A percentile compares a stretch with the other conserved stretches of the same genome.
Conservation (phyloP, 768 basidiomycete species). For the Crassisporium funariophilum region DNA sequence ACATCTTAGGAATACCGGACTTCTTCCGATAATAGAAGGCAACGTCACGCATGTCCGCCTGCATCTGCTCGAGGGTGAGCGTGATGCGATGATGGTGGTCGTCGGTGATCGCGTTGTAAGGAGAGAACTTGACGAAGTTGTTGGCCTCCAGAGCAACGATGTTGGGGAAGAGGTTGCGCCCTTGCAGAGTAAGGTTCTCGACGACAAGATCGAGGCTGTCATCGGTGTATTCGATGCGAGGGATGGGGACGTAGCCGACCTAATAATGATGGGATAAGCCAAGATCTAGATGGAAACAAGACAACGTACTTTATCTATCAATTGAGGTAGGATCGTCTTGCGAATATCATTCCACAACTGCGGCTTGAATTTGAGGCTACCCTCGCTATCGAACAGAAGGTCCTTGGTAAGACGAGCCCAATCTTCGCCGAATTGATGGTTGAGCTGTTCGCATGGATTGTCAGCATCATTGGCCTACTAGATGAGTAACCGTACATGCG, state of each 20-base stretch:
- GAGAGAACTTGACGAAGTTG: constrained; percentile 85
- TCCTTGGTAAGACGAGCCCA: constrained; percentile 82
- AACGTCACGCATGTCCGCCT: constrained; percentile 92
- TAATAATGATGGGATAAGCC: constrained; percentile 21
- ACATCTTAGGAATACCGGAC: constrained; percentile 77
- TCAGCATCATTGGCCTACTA: background rate
- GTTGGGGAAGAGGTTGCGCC: constrained; percentile 89
- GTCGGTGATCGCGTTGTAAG: constrained; percentile 63
- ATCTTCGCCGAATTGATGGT: constrained; percentile 70
- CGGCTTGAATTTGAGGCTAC: constrained; percentile 85
- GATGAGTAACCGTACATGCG: constrained; percentile 8
- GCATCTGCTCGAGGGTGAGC: constrained; percentile 80
- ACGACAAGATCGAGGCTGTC: constrained; percentile 85
- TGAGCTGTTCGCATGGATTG: background rate
- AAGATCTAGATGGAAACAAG: background rate
- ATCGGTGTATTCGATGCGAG: constrained; percentile 92
- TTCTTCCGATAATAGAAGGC: constrained; percentile 91
- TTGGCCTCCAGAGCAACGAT: constrained; percentile 71
- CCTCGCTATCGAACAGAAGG: constrained; percentile 80
- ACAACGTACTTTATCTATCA: constrained; percentile 69
- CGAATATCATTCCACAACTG: constrained; percentile 89
- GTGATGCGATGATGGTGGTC: constrained; percentile 71
- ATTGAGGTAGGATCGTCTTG: constrained; percentile 74
- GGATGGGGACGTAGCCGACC: constrained; percentile 86
- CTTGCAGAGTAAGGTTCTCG: constrained; percentile 89